phyloP scores from a whole-genome alignment of 805 yeast genomes.

The Cyberlindnera amylophila region DNA sequence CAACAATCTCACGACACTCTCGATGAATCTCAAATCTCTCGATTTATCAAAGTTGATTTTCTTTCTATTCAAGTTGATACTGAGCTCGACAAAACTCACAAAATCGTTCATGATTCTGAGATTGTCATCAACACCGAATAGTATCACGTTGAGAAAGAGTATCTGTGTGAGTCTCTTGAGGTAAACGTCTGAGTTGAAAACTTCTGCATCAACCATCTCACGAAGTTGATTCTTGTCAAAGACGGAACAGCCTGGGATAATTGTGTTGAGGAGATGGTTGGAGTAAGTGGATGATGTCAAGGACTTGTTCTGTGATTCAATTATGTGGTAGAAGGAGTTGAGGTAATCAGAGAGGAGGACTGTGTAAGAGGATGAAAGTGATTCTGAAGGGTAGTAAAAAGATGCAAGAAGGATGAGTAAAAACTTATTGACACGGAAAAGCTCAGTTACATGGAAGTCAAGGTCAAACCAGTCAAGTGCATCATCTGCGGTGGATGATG shows the following conservation, averaged over 20 bases:
- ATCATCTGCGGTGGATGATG: not conserved
- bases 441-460: constrained; percentile 12
- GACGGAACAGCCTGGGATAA: constrained; percentile 12
- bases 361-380: constrained; percentile 2
- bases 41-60: constrained; percentile 25
- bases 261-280: constrained; percentile 11
- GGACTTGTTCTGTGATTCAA: constrained; percentile 20
- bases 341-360: constrained; percentile 21
- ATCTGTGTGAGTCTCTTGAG: constrained; percentile 20
- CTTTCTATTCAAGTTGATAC: constrained; percentile 26
- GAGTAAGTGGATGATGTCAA: constrained; percentile 24
- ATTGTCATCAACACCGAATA: constrained; percentile 18
- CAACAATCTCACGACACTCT: constrained; percentile 11
- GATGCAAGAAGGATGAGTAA: constrained; percentile 17
- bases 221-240: constrained; percentile 23
- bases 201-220: constrained; percentile 20
- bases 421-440: constrained; percentile 20
- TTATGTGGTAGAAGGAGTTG: constrained; percentile 24
- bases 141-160: constrained; percentile 19
- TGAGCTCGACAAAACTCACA: constrained; percentile 19
- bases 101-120: constrained; percentile 13
- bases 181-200: constrained; percentile 25
- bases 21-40: constrained; percentile 20
- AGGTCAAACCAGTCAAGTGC: constrained; percentile 16
- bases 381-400: constrained; percentile 16